These are phyloP conservation scores for Lathyrus tuberosus DNA, from an alignment of 306 rosid species.

Conservation along the genomic window DNA sequence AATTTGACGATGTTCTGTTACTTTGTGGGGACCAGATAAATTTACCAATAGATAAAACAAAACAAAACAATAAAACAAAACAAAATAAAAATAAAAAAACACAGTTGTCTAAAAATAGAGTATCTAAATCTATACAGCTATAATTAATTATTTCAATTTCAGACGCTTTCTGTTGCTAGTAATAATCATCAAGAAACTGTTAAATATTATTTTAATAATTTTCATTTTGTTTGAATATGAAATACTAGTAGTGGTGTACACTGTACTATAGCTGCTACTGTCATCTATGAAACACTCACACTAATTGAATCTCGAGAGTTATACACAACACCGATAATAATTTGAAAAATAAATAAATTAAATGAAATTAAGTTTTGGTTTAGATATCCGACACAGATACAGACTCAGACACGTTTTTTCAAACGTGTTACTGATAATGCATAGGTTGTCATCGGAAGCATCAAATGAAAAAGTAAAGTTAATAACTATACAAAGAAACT, in stretches of 20 bases:
- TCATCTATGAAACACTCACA: too few species aligned
- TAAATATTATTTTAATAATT: not conserved
- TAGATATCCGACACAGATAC: too few species aligned
- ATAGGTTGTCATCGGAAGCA: not conserved
- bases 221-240: not conserved
- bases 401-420: too few species aligned
- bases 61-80: not conserved
- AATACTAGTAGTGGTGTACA: not conserved
- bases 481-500: not conserved
- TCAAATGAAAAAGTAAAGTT: not conserved
- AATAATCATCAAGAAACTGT: not conserved
- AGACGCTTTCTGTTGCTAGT: slow-evolving; percentile 5
- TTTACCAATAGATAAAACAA: not conserved
- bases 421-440: too few species aligned
- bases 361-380: too few species aligned
- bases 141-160: not conserved
- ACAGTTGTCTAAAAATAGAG: slow-evolving; percentile 13
- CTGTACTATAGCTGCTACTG: not conserved
- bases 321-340: too few species aligned
- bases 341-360: too few species aligned
- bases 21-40: slow-evolving; percentile 23
- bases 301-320: too few species aligned
- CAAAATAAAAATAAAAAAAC: not conserved
- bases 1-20: slow-evolving; percentile 3
- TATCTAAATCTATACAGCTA: not conserved